Evolutionary conservation across 2,329 filamentous ascomycete species (phyloP), one percentile per base, ranked within the genome.

Genomic region (Westerdykella aurantiaca): DNA sequence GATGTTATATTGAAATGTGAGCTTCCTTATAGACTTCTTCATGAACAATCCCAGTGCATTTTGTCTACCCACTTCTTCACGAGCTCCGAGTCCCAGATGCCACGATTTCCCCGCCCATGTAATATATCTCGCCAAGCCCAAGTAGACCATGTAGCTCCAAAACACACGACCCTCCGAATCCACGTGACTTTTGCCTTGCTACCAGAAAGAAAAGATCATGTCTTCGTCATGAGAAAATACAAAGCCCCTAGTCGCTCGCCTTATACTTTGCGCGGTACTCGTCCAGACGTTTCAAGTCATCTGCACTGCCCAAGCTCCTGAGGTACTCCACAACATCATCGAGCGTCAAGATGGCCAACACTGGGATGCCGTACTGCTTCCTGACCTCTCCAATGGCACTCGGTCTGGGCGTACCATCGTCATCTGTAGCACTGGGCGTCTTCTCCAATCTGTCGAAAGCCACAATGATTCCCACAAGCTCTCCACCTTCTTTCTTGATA

Each of bases 401-500:
- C 25, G 80, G 80, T 57, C 83, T 80, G 22, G 80, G 78, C 68
- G 79, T 80, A 37, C 77, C 79, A 56, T 88, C 85, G 50, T 88
- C 85, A 17, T 70, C 71, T 34, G 54, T 65, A 57, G 68, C 60
- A 66, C 73, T 70, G 51, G 83, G 84, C 45, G 88, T 79, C 72
- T 86, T 90, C 77, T 94, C 88, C 76, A 85, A 85, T 47, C 91
- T 79, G 69, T 96, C 88, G 53, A 96, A 77, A 3, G 90, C 86
- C 25, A 98, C 86, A 16, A 96, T 79, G 45, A 97, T 90, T 23
- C 89, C 91, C 3, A 85, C 86, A 17, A 97, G 81, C 40, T 79
- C 80, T 1, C 91, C 93, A 2, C 91, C 93, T 65, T 95, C 85
- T 57, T 81, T 81, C 57, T 82, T 78, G 64, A 97, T 95, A 68